Evolutionary conservation across 768 basidiomycete species (phyloP).

Genomic region (Saitozyma sp.): DNA sequence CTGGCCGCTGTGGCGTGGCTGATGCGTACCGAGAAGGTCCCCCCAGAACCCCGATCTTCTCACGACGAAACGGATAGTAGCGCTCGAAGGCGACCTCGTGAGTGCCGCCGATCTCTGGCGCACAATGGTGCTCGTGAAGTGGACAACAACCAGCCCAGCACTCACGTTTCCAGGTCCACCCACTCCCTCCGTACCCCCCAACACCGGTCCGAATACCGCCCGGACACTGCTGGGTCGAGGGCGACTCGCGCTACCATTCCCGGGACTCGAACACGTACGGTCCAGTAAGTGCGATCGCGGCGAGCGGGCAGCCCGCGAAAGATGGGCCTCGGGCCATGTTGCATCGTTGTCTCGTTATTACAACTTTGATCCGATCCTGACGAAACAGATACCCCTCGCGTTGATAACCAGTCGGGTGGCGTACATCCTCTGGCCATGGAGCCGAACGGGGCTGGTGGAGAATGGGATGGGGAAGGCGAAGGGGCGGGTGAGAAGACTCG

Average conservation of each 20-base stretch:
- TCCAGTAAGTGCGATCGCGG: constrained; percentile 37
- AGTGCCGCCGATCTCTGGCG: constrained; percentile 4
- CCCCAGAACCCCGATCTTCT: constrained; percentile 50
- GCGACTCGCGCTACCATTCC: constrained; percentile 50
- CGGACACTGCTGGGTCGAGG: constrained; percentile 54
- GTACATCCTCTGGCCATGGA: constrained; percentile 49
- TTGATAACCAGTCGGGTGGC: constrained; percentile 49
- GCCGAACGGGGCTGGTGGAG: constrained; percentile 36
- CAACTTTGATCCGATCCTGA: constrained; percentile 1
- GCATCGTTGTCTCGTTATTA: no score
- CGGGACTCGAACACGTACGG: constrained; percentile 53
- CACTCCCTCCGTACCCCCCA: constrained; percentile 47
- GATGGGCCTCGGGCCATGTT: no score
- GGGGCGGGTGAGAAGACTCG: constrained; percentile 35
- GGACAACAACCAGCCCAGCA: not conserved
- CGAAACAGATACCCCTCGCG: constrained; percentile 44
- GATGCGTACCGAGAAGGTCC: constrained; percentile 30
- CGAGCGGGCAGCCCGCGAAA: no score
- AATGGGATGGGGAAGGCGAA: constrained; percentile 34
- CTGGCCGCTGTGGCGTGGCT: not conserved
- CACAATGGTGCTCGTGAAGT: not conserved
- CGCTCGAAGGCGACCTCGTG: constrained; percentile 51
- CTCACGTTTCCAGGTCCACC: constrained; percentile 34
- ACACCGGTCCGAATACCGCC: constrained; percentile 49
- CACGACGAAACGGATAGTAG: constrained; percentile 54